phyloP scores from a whole-genome alignment of 495 filamentous ascomycete species.

The Neurospora pannonica region DNA sequence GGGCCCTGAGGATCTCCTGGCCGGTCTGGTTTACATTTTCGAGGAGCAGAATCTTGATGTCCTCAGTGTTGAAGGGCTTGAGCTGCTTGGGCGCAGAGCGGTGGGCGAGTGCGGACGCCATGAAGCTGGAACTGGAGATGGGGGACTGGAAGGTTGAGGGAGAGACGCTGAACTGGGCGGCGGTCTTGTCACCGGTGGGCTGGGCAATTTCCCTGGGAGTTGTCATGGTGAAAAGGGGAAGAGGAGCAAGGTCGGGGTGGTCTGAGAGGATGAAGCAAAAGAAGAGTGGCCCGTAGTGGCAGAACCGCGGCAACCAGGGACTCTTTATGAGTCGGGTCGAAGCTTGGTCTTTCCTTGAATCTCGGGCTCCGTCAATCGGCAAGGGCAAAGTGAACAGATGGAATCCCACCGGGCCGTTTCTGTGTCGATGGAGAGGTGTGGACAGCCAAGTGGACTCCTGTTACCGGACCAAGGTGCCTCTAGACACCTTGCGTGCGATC shows the following conservation, averaged over 20 bases:
- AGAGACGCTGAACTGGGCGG: constrained; percentile 29
- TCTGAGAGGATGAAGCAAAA: not conserved
- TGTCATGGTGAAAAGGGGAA: constrained; percentile 24
- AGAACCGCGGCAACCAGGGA: not conserved
- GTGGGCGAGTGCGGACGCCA: constrained; percentile 14
- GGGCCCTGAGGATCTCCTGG: constrained; percentile 63
- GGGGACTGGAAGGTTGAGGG: constrained; percentile 60
- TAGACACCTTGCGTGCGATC: not conserved
- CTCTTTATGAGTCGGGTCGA: not conserved
- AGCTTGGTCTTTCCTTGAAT: not conserved
- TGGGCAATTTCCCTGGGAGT: constrained; percentile 30
- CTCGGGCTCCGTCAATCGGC: not conserved
- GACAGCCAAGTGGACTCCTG: not conserved
- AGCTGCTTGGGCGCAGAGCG: constrained; percentile 55
- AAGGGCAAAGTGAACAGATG: not conserved
- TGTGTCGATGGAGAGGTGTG: not conserved
- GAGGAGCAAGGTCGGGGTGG: not conserved
- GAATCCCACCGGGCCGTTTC: not conserved
- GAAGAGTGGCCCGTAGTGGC: not conserved
- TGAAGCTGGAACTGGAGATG: constrained; percentile 35
- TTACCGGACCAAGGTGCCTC: not conserved
- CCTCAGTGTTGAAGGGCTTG: constrained; percentile 90
- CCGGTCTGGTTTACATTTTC: constrained; percentile 96
- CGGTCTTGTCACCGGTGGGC: constrained; percentile 12
- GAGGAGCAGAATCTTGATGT: constrained; percentile 90